These are phyloP conservation scores for Rhododendron molle DNA, from an alignment of 148 eudicot genomes.

Conservation along the genomic window DNA sequence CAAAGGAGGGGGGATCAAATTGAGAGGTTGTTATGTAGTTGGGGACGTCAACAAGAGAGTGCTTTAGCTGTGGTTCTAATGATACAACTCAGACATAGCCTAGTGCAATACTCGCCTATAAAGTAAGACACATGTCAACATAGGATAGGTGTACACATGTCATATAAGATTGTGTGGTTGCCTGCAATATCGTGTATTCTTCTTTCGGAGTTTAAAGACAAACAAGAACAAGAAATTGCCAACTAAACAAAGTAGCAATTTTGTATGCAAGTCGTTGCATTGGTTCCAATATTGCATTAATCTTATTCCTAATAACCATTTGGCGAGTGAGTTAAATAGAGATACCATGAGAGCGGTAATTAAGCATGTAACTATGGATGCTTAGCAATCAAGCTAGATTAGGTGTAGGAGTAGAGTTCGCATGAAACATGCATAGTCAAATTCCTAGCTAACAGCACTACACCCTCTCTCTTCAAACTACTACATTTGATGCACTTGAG, in stretches of 20 bases:
- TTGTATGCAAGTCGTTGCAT: not conserved
- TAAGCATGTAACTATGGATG: not conserved
- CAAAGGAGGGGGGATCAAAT: not conserved
- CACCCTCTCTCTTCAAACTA: not conserved
- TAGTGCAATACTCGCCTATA: not conserved
- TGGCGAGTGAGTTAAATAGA: not conserved
- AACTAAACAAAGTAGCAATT: not conserved
- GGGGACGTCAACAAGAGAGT: not conserved
- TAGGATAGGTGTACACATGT: not conserved
- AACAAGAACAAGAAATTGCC: not conserved
- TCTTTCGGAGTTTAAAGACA: not conserved
- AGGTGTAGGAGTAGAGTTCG: not conserved
- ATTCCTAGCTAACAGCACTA: not conserved
- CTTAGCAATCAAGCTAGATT: not conserved
- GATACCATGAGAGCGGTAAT: not conserved
- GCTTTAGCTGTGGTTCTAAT: not conserved
- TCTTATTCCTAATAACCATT: not conserved
- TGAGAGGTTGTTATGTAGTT: not conserved
- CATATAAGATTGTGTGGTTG: not conserved
- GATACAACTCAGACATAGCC: not conserved
- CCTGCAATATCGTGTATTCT: not conserved
- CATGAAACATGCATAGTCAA: not conserved
- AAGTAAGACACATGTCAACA: not conserved
- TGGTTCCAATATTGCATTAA: not conserved
- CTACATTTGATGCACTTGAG: not conserved